Base-by-base conservation (phyloP, 768 basidiomycete genomes). In the Tricholomella constricta region DNA sequence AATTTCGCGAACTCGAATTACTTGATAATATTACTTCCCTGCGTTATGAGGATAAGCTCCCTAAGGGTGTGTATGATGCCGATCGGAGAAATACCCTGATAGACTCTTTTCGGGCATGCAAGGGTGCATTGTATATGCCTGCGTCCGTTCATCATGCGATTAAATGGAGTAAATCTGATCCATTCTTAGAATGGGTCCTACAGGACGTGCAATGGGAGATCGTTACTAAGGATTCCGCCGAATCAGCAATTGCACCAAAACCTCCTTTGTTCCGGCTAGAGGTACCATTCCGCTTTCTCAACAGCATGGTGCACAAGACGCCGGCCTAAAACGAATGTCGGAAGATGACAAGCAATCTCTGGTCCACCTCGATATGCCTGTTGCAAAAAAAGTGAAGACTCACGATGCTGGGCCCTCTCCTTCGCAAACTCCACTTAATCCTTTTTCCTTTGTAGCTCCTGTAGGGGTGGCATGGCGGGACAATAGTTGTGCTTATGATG, bases 1-100 rank as follows among this genome's bases (percentile, higher is more conserved):
- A 74, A 48, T 72, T 69, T 29, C 32, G 67, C 7, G 70, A 73
- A 31, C 53, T 75, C 0, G 69, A 76, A 45, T 31, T 74, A 0
- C 52, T 77, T 1, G 66, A 75, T 62, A 59, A 70, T 9, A 66
- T 76, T 1, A 74, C 69, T 0, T 26, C 31, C 1, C 36, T 69
- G 1, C 43, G 55, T 26, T 76, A 60, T 55, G 51, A 66, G 20
- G 43, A 53, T 0, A 43, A 26, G 20, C 45, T 73, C 1, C 57
- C 61, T 14, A 41, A 48, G 1, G 15, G 31, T 5, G 44, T 54
- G 19, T 35, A 62, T 2, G 19, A 48, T 19, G 61, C 55, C 4
- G 37, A 48, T 31, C 51, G 47, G 1, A 9, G 67, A 29, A 58
- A 57, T 38, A 46, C 26, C 10, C 26, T 55, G 12, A 60, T 55